phyloP scores from a whole-genome alignment of 73 alveolate species.

The Tetrahymena malaccensis region DNA sequence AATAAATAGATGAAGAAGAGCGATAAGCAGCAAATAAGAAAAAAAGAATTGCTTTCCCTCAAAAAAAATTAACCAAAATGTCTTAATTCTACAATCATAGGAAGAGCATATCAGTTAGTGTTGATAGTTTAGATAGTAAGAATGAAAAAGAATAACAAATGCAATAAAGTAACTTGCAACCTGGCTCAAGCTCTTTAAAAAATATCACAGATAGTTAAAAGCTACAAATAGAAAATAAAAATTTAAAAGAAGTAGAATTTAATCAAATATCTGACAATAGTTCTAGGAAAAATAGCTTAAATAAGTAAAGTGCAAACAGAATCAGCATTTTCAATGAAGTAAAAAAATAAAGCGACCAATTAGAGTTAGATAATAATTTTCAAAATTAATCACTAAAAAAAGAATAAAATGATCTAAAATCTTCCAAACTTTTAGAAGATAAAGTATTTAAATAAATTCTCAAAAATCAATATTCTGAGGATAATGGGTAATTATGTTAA shows the following conservation, averaged over 20 bases:
- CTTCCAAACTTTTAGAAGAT: not conserved
- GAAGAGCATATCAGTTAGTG: not conserved
- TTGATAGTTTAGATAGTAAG: not conserved
- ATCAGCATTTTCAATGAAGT: not conserved
- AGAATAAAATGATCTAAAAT: not conserved
- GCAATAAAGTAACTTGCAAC: not conserved
- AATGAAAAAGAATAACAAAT: not conserved
- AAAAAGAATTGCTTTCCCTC: not conserved
- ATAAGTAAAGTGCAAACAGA: not conserved
- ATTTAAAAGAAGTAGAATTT: not conserved
- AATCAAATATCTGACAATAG: not conserved
- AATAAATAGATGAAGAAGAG: not conserved
- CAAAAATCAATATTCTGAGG: not conserved
- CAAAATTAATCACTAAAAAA: no score
- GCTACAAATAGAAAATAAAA: not conserved
- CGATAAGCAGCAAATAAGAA: not conserved
- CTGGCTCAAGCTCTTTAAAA: not conserved
- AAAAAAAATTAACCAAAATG: not conserved
- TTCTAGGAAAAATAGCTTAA: not conserved
- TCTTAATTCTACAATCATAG: not conserved
- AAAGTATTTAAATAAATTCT: not conserved
- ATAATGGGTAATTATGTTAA: not conserved
- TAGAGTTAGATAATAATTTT: not conserved
- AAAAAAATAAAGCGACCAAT: not conserved
- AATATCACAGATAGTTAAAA: not conserved